Conservation (phyloP, 116 monocot genomes). For the Cymodocea nodosa region DNA sequence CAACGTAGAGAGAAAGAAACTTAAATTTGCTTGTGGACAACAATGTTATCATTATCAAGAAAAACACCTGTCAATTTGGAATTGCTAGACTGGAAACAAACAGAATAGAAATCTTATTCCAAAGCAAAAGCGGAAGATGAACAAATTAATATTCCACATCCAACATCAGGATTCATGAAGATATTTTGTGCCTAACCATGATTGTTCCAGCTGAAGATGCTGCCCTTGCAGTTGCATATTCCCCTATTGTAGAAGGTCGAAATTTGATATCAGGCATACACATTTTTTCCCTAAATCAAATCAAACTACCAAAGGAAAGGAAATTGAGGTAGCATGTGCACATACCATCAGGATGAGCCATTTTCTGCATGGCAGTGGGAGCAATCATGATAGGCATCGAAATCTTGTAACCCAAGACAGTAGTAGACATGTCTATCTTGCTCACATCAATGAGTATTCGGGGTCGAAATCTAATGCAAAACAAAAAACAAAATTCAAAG, state of each 20-base stretch:
- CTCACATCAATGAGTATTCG: conserved; percentile 74
- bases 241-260: conserved; percentile 28
- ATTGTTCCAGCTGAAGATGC: conserved; percentile 87
- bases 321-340: not conserved
- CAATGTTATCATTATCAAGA: too few species aligned
- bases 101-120: too few species aligned
- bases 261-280: not conserved
- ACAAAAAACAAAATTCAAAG: not conserved
- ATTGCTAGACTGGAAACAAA: too few species aligned
- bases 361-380: conserved; percentile 76
- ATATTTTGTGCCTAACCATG: conserved; percentile 34
- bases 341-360: conserved; percentile 83
- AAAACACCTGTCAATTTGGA: too few species aligned
- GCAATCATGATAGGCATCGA: conserved; percentile 96
- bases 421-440: conserved; percentile 64
- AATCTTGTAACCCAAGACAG: conserved; percentile 67
- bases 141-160: not conserved
- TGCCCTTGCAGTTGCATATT: conserved; percentile 94
- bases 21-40: too few species aligned
- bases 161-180: not conserved
- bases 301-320: not conserved
- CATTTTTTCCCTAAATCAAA: not conserved
- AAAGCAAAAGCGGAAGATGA: not conserved
- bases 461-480: conserved; percentile 45
- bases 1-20: too few species aligned